Conservation (phyloP, 73 alveolate species). For the Paramecium bursaria region DNA sequence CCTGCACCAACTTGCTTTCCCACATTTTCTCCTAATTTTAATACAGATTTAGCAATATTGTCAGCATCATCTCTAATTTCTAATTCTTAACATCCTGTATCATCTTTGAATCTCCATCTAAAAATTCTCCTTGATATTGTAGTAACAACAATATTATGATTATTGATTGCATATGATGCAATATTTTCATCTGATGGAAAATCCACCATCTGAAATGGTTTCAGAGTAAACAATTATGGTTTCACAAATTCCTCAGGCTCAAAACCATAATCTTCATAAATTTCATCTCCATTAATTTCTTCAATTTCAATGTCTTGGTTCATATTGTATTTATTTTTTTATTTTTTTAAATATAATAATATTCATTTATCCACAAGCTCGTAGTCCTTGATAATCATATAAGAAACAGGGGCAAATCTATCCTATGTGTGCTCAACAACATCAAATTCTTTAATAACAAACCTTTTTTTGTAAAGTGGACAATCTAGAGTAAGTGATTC, state of each 20-base stretch:
- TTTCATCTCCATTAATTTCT: neutral
- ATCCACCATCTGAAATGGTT: neutral
- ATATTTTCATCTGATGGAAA: slow-evolving; percentile 18
- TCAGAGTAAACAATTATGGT: neutral
- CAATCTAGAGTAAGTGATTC: slow-evolving; percentile 95
- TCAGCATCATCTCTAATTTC: neutral
- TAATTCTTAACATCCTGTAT: neutral
- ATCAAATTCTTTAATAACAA: slow-evolving; percentile 34
- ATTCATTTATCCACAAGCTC: neutral
- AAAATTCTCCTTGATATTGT: neutral
- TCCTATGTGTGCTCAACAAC: neutral
- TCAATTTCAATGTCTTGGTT: no score
- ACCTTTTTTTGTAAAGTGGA: slow-evolving; percentile 83
- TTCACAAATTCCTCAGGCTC: neutral
- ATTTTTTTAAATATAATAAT: no score
- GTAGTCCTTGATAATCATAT: neutral
- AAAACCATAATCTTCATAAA: neutral
- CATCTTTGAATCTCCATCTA: slow-evolving; percentile 12
- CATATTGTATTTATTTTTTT: no score
- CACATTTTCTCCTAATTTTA: slow-evolving; percentile 21
- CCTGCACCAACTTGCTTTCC: slow-evolving; percentile 1
- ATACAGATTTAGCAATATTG: neutral
- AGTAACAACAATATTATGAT: slow-evolving; percentile 6
- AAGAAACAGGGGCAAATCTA: neutral
- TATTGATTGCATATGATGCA: slow-evolving; percentile 5